Conservation (phyloP, 2,329 filamentous ascomycete genomes). For the Ceratocystis colombiana region DNA sequence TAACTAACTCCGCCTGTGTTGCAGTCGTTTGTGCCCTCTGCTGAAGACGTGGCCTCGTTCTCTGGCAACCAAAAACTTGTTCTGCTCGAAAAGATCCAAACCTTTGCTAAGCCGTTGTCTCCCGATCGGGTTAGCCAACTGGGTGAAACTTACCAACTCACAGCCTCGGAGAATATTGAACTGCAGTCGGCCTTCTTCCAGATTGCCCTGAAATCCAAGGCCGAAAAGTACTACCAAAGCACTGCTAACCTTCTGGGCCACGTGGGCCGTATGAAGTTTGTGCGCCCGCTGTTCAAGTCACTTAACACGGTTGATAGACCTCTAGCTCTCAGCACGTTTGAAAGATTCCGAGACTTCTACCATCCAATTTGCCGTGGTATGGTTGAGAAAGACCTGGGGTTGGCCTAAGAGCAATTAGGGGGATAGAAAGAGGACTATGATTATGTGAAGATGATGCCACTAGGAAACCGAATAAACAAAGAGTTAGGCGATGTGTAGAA, state of each 20-base stretch:
- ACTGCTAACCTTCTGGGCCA: constrained; percentile 65
- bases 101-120: constrained; percentile 53
- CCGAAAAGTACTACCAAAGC: constrained; percentile 56
- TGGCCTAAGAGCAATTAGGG: constrained; percentile 12
- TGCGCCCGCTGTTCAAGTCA: constrained; percentile 69
- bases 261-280: constrained; percentile 96
- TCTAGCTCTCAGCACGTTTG: constrained; percentile 71
- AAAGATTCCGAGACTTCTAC: constrained; percentile 83
- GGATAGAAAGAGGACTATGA: background rate
- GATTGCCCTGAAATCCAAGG: constrained; percentile 65
- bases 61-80: constrained; percentile 83
- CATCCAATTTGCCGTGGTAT: constrained; percentile 83
- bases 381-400: constrained; percentile 68
- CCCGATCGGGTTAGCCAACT: constrained; percentile 58
- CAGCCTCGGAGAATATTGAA: constrained; percentile 73
- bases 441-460: background rate
- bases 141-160: constrained; percentile 63
- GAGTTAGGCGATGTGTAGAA: background rate
- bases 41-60: constrained; percentile 62
- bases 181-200: constrained; percentile 70
- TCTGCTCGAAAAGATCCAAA: constrained; percentile 71
- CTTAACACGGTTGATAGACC: constrained; percentile 64
- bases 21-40: constrained; percentile 51
- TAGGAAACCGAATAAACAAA: background rate
- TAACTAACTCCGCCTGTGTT: constrained; percentile 10